Percentiles rank a stretch among this genome's conserved stretches.
Evolutionary conservation across 139 green algal genomes (phyloP).

Genomic region (Diplosphaera chodatii): DNA sequence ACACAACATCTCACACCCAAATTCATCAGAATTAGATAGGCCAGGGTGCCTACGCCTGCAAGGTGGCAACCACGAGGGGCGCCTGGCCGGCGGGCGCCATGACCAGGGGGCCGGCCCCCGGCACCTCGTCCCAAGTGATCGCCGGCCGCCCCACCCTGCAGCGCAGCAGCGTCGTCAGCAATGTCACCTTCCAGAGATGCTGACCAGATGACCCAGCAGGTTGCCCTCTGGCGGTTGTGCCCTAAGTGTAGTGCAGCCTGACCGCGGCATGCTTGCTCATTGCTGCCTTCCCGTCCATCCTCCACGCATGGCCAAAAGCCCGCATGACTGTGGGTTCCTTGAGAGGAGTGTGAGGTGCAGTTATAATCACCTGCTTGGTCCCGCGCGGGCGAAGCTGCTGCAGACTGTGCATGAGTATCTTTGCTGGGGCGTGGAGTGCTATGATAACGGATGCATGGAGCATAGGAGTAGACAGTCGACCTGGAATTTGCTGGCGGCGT

Average conservation of each 20-base stretch:
- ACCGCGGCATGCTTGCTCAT: too few species aligned
- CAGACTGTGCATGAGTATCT: not conserved
- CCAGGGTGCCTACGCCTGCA: not conserved
- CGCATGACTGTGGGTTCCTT: not conserved
- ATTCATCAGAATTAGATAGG: not conserved
- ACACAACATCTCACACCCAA: too few species aligned
- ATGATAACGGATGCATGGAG: too few species aligned
- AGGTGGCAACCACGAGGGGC: not conserved
- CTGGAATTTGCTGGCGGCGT: constrained; percentile 7
- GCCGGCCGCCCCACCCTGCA: not conserved
- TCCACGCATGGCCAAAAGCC: not conserved
- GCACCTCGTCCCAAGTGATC: not conserved
- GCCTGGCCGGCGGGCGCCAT: not conserved
- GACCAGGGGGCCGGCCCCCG: not conserved
- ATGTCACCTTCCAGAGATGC: too few species aligned
- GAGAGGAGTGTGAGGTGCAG: too few species aligned
- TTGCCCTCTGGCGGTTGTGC: too few species aligned
- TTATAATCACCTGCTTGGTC: too few species aligned
- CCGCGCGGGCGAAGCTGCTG: too few species aligned
- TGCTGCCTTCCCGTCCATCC: too few species aligned
- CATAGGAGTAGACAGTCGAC: too few species aligned
- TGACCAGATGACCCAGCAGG: not conserved
- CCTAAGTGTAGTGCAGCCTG: too few species aligned
- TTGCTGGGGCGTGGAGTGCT: not conserved
- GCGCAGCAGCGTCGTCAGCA: not conserved